Percentiles rank a stretch among this genome's conserved stretches.
Evolutionary conservation across 495 filamentous ascomycete species (phyloP).

Genomic region (Lepidopterella palustris): DNA sequence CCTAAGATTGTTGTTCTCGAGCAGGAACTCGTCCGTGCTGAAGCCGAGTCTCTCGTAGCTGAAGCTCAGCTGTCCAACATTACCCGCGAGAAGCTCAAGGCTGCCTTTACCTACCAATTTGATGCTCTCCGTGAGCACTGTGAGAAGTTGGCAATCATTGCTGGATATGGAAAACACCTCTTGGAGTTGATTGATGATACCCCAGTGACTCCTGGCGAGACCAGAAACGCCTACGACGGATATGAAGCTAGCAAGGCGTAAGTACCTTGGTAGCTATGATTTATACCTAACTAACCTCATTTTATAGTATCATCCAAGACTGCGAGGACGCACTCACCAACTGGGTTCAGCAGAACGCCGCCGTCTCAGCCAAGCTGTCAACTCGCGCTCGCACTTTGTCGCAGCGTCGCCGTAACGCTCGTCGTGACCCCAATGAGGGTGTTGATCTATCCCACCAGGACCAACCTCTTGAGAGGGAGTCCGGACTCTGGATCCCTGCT

Average conservation of each 20-base stretch:
- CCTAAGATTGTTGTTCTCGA: constrained; percentile 96
- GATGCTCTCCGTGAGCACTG: constrained; percentile 96
- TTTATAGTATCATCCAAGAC: constrained; percentile 83
- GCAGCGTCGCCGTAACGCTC: constrained; percentile 68
- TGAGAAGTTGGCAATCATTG: constrained; percentile 97
- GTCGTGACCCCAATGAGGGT: constrained; percentile 54
- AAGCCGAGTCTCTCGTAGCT: constrained; percentile 95
- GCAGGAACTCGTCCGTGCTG: constrained; percentile 95
- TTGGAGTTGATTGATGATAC: constrained; percentile 93
- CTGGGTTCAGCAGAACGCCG: constrained; percentile 86
- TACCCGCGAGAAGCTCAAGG: constrained; percentile 97
- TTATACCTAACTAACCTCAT: constrained; percentile 4
- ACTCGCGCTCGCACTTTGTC: constrained; percentile 78
- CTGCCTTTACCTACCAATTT: constrained; percentile 96
- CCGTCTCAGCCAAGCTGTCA: constrained; percentile 78
- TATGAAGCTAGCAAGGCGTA: constrained; percentile 94
- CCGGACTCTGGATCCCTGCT: constrained; percentile 72
- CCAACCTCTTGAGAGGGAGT: constrained; percentile 72
- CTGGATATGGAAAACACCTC: constrained; percentile 93
- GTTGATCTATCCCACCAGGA: constrained; percentile 83
- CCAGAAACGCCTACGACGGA: constrained; percentile 90
- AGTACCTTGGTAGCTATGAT: constrained; percentile 9
- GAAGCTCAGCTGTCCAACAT: constrained; percentile 99
- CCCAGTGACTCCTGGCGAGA: constrained; percentile 95
- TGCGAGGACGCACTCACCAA: constrained; percentile 96